Percentiles rank a stretch among this genome's conserved stretches.
These are phyloP conservation scores for Diutina neorugosa DNA, from an alignment of 1,139 yeast species.

Conservation along the genomic window DNA sequence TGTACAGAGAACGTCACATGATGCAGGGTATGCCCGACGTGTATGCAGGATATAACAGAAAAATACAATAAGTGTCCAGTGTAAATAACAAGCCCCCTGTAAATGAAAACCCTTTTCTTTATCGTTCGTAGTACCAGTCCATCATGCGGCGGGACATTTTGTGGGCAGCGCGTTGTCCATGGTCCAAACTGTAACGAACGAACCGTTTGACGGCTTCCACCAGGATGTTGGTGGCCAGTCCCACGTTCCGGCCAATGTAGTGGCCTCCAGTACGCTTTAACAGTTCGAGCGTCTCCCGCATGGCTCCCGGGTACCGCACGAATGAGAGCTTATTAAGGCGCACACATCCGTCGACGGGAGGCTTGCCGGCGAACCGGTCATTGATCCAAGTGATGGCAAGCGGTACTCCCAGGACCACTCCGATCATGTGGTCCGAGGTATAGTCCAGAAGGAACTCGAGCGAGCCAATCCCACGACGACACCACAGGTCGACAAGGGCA, in stretches of 20 bases:
- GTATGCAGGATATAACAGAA: too few species aligned
- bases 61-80: too few species aligned
- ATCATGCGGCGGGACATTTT: not conserved
- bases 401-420: conserved; percentile 2
- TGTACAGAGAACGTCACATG: too few species aligned
- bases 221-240: not conserved
- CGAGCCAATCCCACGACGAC: not conserved
- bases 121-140: not conserved
- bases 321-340: not conserved
- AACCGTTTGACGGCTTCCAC: not conserved
- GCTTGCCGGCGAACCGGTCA: not conserved
- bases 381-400: conserved; percentile 1
- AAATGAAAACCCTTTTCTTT: too few species aligned
- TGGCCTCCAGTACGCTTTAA: conserved; percentile 1
- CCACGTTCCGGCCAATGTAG: not conserved
- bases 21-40: too few species aligned
- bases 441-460: not conserved
- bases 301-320: conserved; percentile 1
- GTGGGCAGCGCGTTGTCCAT: not conserved
- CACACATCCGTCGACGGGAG: not conserved
- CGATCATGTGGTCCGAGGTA: not conserved
- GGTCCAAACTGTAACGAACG: not conserved
- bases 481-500: not conserved
- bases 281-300: not conserved
- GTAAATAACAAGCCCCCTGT: too few species aligned